A percentile compares a stretch with the other conserved stretches of the same genome.
Evolutionary conservation across 805 yeast genomes (phyloP).

Genomic region (Dipodascopsis uninucleata): DNA sequence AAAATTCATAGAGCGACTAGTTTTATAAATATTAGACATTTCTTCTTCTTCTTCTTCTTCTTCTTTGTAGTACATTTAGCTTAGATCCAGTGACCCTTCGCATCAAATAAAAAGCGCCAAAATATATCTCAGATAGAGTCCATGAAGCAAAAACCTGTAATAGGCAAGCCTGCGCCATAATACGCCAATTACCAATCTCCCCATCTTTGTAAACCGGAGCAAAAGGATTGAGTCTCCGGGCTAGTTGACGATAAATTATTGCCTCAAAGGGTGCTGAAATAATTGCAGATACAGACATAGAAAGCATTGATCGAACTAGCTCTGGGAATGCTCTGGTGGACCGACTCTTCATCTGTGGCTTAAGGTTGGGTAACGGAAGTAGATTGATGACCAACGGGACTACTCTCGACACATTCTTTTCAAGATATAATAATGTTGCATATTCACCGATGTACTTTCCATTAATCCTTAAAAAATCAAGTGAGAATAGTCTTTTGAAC

Average conservation of each 20-base stretch:
- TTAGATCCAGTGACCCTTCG: background rate
- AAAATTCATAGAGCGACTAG: background rate
- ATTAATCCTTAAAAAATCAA: too few relatives aligned
- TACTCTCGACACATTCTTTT: too few relatives aligned
- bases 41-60: background rate
- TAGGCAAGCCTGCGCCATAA: background rate
- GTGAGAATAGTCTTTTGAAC: too few relatives aligned
- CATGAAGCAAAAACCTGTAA: background rate
- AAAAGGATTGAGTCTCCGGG: background rate
- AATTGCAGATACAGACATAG: background rate
- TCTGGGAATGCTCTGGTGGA: background rate
- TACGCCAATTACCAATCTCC: slow-evolving; percentile 8
- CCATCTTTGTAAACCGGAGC: slow-evolving; percentile 2
- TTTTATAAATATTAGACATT: background rate
- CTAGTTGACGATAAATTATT: background rate
- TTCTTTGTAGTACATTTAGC: background rate
- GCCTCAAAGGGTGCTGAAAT: background rate
- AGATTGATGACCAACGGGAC: too few relatives aligned
- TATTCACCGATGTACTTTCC: too few relatives aligned
- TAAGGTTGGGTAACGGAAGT: background rate
- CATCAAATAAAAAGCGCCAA: background rate
- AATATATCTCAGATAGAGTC: background rate
- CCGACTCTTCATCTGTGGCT: background rate
- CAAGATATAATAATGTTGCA: too few relatives aligned
- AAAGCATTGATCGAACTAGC: background rate